Evolutionary conservation across 2,329 filamentous ascomycete species (phyloP).

Genomic region (Penicillium sp.): DNA sequence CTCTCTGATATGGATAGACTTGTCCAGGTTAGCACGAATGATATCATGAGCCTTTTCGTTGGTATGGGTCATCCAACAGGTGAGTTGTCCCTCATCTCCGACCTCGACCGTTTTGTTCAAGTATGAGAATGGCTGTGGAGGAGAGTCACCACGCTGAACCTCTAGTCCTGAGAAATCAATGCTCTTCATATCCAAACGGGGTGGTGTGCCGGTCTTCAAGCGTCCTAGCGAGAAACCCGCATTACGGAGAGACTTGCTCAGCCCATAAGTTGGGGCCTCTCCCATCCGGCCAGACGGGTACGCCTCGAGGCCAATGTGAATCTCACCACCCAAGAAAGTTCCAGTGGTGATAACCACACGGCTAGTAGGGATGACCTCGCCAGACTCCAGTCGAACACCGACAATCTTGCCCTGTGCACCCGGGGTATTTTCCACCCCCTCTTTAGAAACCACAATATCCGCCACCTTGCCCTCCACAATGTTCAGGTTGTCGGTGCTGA

Average conservation of each 20-base stretch:
- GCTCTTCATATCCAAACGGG: constrained; percentile 75
- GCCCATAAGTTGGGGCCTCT: constrained; percentile 85
- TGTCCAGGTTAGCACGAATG: constrained; percentile 85
- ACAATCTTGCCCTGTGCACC: constrained; percentile 70
- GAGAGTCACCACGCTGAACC: constrained; percentile 76
- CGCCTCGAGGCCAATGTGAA: constrained; percentile 84
- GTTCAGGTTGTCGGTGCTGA: constrained; percentile 72
- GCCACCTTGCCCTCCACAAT: constrained; percentile 86
- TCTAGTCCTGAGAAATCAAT: constrained; percentile 77
- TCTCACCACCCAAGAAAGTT: constrained; percentile 92
- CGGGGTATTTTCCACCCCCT: constrained; percentile 47
- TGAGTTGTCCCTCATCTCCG: constrained; percentile 67
- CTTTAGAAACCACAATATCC: constrained; percentile 76
- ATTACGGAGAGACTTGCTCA: constrained; percentile 85
- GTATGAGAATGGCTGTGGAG: constrained; percentile 88
- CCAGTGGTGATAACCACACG: constrained; percentile 94
- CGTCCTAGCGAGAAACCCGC: constrained; percentile 88
- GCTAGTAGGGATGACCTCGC: constrained; percentile 75
- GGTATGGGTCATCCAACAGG: constrained; percentile 86
- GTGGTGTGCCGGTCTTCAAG: constrained; percentile 93
- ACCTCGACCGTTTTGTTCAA: constrained; percentile 77
- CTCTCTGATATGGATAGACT: constrained; percentile 94
- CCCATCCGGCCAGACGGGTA: constrained; percentile 90
- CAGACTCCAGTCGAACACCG: constrained; percentile 83
- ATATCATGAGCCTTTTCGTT: constrained; percentile 80